These are phyloP conservation scores for Eragrostis tef DNA, from an alignment of 202 grass and related monocot species.

Conservation along the genomic window DNA sequence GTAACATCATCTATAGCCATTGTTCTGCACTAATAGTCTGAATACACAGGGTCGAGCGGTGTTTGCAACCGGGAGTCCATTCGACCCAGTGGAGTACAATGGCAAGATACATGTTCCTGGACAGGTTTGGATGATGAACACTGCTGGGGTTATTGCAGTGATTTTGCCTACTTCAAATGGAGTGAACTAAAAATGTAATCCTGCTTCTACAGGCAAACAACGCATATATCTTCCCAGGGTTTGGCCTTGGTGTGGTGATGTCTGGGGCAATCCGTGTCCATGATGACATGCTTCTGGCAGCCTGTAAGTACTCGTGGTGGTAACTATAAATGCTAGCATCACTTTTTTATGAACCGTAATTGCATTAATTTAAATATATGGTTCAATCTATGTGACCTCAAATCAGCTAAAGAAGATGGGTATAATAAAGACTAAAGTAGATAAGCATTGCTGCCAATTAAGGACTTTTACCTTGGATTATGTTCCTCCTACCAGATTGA, in stretches of 20 bases:
- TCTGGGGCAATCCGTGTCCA: constrained; percentile 85
- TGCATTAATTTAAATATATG: constrained; percentile 19
- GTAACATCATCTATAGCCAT: background rate
- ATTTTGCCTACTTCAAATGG: constrained; percentile 14
- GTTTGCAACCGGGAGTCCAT: constrained; percentile 83
- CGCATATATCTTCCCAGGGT: constrained; percentile 86
- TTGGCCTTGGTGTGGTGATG: constrained; percentile 92
- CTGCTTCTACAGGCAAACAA: constrained; percentile 75
- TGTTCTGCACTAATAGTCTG: constrained; percentile 25
- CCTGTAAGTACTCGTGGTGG: constrained; percentile 59
- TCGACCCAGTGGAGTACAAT: constrained; percentile 74
- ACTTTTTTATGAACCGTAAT: background rate
- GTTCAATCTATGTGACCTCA: constrained; percentile 2
- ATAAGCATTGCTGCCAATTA: constrained; percentile 15
- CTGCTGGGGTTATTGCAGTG: constrained; percentile 15
- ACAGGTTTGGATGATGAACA: constrained; percentile 53
- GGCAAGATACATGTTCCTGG: constrained; percentile 70
- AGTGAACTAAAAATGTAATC: constrained; percentile 15
- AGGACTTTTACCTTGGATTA: background rate
- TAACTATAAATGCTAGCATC: background rate
- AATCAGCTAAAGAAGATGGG: constrained; percentile 5
- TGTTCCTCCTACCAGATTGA: background rate
- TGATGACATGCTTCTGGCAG: constrained; percentile 89
- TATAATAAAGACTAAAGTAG: background rate
- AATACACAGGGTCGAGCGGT: constrained; percentile 69